Evolutionary conservation across 805 yeast genomes (phyloP).

Genomic region (Candida nemodendra): DNA sequence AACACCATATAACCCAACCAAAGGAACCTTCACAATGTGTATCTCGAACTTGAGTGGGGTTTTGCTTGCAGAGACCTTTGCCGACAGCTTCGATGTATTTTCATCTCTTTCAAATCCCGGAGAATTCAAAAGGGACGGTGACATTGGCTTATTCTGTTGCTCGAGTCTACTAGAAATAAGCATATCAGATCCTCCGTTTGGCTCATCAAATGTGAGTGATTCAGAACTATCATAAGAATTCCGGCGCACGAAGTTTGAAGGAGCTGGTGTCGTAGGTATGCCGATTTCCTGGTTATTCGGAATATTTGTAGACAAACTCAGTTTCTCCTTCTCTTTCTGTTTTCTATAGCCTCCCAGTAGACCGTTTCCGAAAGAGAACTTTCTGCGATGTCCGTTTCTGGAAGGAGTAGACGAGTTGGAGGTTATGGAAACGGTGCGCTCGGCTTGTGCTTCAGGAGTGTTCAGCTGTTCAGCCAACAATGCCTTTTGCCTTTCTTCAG

Average conservation of each 20-base stretch:
- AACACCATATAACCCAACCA: constrained; percentile 87
- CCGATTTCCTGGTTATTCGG: constrained; percentile 48
- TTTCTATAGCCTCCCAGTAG: constrained; percentile 52
- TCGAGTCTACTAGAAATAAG: constrained; percentile 57
- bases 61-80: constrained; percentile 27
- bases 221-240: constrained; percentile 54
- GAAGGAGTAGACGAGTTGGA: constrained; percentile 35
- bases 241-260: constrained; percentile 35
- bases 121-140: constrained; percentile 15
- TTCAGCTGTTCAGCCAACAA: constrained; percentile 11
- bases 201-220: constrained; percentile 55
- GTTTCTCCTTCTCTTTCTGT: constrained; percentile 40
- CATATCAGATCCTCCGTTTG: constrained; percentile 55
- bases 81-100: constrained; percentile 4
- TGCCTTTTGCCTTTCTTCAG: constrained; percentile 15
- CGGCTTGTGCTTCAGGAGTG: constrained; percentile 17
- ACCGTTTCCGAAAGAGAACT: constrained; percentile 61
- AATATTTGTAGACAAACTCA: constrained; percentile 32
- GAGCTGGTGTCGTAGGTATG: constrained; percentile 39
- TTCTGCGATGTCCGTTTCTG: constrained; percentile 51
- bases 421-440: constrained; percentile 15
- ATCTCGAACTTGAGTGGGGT: constrained; percentile 86
- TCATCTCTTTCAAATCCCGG: constrained; percentile 10
- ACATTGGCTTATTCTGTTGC: constrained; percentile 35
- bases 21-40: constrained; percentile 87